phyloP scores from a whole-genome alignment of 2,329 filamentous ascomycete species.

The Exophiala spinifera region DNA sequence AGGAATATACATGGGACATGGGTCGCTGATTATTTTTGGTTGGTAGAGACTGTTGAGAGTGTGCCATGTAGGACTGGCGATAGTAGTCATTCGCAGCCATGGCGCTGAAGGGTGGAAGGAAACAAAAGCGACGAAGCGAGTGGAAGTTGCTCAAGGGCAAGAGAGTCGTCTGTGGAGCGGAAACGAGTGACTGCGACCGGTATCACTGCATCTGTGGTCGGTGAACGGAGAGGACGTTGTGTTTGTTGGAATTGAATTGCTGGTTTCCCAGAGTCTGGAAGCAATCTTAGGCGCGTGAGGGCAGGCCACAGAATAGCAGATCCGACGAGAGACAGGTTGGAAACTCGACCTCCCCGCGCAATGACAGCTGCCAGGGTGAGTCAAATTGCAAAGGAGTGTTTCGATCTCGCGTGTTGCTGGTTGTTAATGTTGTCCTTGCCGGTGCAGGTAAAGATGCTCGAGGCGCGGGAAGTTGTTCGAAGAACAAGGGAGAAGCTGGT shows the following conservation, averaged over 20 bases:
- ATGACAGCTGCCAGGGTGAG: slow-evolving; percentile 7
- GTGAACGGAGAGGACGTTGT: not conserved
- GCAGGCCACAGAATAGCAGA: not conserved
- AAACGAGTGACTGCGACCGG: too few species aligned
- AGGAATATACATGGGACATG: slow-evolving; percentile 5
- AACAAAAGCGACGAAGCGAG: slow-evolving; percentile 1
- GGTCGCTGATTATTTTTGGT: slow-evolving; percentile 15
- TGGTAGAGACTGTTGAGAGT: slow-evolving; percentile 9
- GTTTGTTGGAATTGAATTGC: not conserved
- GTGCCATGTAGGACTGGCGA: slow-evolving; percentile 36
- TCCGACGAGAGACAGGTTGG: not conserved
- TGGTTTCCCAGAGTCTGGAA: not conserved
- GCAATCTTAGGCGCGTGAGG: not conserved
- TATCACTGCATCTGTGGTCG: not conserved
- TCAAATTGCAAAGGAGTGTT: slow-evolving; percentile 10
- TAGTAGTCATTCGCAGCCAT: slow-evolving; percentile 70
- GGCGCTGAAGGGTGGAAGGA: slow-evolving; percentile 29
- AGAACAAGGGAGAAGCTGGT: not conserved
- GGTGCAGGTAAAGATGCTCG: too few species aligned
- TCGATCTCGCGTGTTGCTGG: not conserved
- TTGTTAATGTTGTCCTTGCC: not conserved
- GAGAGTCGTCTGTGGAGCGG: not conserved
- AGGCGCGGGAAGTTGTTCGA: too few species aligned
- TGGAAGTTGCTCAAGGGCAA: slow-evolving; percentile 2
- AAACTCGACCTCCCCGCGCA: slow-evolving; percentile 6